Percentiles rank a stretch among this genome's conserved stretches.
phyloP scores from a whole-genome alignment of 2,329 filamentous ascomycete genomes.

The Talaromyces sp. region DNA sequence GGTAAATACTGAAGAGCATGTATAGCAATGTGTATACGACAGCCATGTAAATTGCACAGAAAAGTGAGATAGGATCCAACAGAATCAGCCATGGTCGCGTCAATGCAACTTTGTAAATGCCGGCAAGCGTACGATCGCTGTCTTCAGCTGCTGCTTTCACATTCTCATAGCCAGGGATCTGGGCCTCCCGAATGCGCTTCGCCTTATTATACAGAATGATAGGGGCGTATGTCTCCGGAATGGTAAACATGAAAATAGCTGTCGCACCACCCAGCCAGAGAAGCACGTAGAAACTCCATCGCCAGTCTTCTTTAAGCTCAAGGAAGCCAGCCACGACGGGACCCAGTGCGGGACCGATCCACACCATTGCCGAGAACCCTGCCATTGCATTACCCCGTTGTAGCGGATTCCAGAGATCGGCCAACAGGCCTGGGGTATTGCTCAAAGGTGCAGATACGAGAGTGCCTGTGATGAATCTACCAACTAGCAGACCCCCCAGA shows the following conservation, averaged over 20 bases:
- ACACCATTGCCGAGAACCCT: slow-evolving; percentile 57
- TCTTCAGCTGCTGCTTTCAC: slow-evolving; percentile 55
- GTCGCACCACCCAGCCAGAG: slow-evolving; percentile 42
- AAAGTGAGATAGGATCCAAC: slow-evolving; percentile 57
- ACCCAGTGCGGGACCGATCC: slow-evolving; percentile 57
- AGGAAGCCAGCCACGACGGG: slow-evolving; percentile 62
- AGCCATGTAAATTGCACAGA: slow-evolving; percentile 56
- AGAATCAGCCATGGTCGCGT: slow-evolving; percentile 60
- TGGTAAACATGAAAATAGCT: slow-evolving; percentile 55
- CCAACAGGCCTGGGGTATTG: slow-evolving; percentile 54
- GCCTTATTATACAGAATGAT: slow-evolving; percentile 59
- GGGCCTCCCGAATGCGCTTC: slow-evolving; percentile 51
- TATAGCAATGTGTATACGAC: slow-evolving; percentile 59
- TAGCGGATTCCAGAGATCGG: slow-evolving; percentile 57
- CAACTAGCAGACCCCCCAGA: slow-evolving; percentile 56
- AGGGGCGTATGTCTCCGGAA: slow-evolving; percentile 60
- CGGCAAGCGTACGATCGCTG: slow-evolving; percentile 45
- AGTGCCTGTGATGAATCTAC: slow-evolving; percentile 59
- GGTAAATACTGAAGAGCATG: slow-evolving; percentile 63
- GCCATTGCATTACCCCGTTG: slow-evolving; percentile 60
- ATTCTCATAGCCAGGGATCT: slow-evolving; percentile 56
- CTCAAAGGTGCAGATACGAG: slow-evolving; percentile 54
- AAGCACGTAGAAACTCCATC: slow-evolving; percentile 50
- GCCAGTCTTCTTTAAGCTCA: slow-evolving; percentile 54
- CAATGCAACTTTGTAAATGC: slow-evolving; percentile 56